A percentile compares a stretch with the other conserved stretches of the same genome.
These are phyloP conservation scores for Mollisia scopiformis DNA, from an alignment of 2,329 filamentous ascomycete genomes.

Conservation along the genomic window DNA sequence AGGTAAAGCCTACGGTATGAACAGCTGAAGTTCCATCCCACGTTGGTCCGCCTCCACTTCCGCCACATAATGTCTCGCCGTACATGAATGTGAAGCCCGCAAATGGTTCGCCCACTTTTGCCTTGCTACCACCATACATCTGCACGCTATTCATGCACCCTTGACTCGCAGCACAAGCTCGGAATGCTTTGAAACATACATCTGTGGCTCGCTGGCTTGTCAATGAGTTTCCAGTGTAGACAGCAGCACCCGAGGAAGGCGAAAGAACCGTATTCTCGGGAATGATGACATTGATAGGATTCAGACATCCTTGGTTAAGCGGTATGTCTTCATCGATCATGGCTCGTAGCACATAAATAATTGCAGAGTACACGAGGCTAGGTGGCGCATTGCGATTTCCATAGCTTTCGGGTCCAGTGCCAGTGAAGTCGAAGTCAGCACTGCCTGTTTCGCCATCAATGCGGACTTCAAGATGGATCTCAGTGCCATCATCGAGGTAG, in stretches of 20 bases:
- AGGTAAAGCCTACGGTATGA: conserved; percentile 9
- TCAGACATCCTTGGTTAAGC: conserved; percentile 80
- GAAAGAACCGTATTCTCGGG: conserved; percentile 70
- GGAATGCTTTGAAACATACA: conserved; percentile 77
- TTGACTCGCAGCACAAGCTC: conserved; percentile 74
- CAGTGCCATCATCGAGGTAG: conserved; percentile 82
- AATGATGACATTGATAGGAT: conserved; percentile 72
- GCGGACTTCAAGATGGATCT: conserved; percentile 71
- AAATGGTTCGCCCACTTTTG: conserved; percentile 52
- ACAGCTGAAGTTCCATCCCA: conserved; percentile 27
- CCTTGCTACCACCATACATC: conserved; percentile 72
- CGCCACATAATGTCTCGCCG: conserved; percentile 31
- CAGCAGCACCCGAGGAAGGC: conserved; percentile 72
- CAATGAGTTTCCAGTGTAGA: conserved; percentile 80
- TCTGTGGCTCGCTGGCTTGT: conserved; percentile 80
- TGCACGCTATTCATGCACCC: conserved; percentile 83
- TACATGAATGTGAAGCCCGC: conserved; percentile 78
- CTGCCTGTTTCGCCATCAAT: conserved; percentile 70
- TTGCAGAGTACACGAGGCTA: conserved; percentile 78
- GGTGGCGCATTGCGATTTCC: conserved; percentile 78
- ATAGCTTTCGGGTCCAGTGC: conserved; percentile 76
- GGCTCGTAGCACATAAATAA: conserved; percentile 81
- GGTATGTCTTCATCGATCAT: conserved; percentile 82
- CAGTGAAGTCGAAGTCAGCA: conserved; percentile 75
- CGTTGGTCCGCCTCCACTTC: conserved; percentile 26